These are phyloP conservation scores for Mucor velutinosus DNA, from an alignment of 371 early-diverging fungal genomes.

Conservation along the genomic window DNA sequence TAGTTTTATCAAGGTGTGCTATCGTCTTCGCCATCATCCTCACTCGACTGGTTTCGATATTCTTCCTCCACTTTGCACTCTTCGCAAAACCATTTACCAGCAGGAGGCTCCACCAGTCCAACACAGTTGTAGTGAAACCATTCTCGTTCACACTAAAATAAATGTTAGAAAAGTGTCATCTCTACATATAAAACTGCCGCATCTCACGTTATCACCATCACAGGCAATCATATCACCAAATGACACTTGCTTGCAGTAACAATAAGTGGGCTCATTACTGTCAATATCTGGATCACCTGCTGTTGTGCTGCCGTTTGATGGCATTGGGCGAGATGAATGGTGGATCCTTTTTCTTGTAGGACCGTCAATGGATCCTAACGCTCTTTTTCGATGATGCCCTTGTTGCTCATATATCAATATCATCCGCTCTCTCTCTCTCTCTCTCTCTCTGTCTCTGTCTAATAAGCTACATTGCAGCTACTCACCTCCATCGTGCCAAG, in stretches of 20 bases:
- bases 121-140: conserved; percentile 95
- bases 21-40: conserved; percentile 5
- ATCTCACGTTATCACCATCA: conserved; percentile 78
- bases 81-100: conserved; percentile 89
- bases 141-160: conserved; percentile 72
- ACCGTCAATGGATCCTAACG: background rate
- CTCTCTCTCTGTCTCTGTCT: too few relatives aligned
- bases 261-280: conserved; percentile 90
- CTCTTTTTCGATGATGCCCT: background rate
- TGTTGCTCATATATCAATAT: background rate
- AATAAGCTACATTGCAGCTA: too few relatives aligned
- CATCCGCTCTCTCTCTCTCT: conserved; percentile 3
- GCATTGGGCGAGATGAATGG: conserved; percentile 32
- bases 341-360: conserved; percentile 17
- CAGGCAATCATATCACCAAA: conserved; percentile 96
- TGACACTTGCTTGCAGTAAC: conserved; percentile 89
- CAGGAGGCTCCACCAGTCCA: conserved; percentile 74
- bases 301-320: background rate
- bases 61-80: conserved; percentile 14
- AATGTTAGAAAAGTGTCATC: background rate
- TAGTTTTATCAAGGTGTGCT: background rate
- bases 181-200: background rate
- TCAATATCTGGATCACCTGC: conserved; percentile 73
- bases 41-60: conserved; percentile 6
- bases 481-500: background rate